Evolutionary conservation across 2,329 filamentous ascomycete species (phyloP), one percentile per base, ranked within the genome.

Genomic region (Penicillium sclerotigenum): DNA sequence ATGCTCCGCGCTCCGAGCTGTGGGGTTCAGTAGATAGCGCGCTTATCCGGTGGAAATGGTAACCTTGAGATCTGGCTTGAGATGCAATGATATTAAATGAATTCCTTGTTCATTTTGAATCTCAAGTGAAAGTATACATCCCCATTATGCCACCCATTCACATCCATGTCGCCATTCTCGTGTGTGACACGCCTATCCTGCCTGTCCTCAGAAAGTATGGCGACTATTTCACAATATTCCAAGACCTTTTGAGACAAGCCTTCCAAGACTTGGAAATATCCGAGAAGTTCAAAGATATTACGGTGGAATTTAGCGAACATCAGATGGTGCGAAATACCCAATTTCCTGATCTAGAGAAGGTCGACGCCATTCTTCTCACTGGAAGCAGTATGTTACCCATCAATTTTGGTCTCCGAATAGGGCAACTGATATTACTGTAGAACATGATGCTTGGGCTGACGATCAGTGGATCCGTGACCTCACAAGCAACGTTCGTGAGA

Each of bases 391-490:
- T 20, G 68, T 57, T 33, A 11, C 11, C 11, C 18, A 18, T 31
- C 0, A 9, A 43, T 28, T 20, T 29, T 4, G 22, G 16, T 13
- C 5, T 0, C 2, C 1, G 4, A 11, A 52, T 16, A 16, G 9
- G 13, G 5, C 9, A 22, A 28, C 14, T 28, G n/a, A 55, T 24
- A 20, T 49, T 52, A 57, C 18, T 14, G 2, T 40, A 71, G 69
- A 69, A 52, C 62, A 70, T 60, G 78, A 75, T 18, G 73, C 78
- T 1, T 79, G 75, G 55, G 68, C 76, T 42, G 69, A 79, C 47
- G 71, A 77, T 33, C 64, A 71, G 0, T 81, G 78, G 79, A 80
- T 81, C 48, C 42, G 77, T 18, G 68, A 70, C 16, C 68, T 81
- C 20, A 74, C 75, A 24, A 68, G 73, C 53, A 80, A 75, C 49